phyloP scores from a whole-genome alignment of 345 rosid genomes.

The Mallotus nudiflorus region DNA sequence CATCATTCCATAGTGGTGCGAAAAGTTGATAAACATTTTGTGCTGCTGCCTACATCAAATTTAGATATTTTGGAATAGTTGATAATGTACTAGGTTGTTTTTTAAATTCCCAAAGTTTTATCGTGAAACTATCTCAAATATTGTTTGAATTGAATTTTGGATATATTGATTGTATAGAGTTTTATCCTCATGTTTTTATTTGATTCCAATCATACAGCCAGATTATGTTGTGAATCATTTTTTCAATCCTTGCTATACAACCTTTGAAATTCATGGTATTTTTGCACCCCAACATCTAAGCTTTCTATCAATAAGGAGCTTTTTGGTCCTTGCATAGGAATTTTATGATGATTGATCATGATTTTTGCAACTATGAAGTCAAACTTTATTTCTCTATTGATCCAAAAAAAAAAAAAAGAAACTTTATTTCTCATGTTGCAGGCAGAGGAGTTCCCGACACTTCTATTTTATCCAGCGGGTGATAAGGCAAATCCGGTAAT shows the following conservation, averaged over 20 bases:
- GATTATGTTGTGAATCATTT: neutral
- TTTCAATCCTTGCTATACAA: neutral
- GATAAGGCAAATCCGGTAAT: constrained; percentile 55
- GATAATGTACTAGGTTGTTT: too few species aligned
- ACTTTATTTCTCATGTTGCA: constrained; percentile 26
- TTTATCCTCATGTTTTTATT: neutral
- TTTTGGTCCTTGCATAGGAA: neutral
- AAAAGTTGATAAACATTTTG: too few species aligned
- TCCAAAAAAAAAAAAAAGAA: too few species aligned
- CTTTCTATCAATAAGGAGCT: neutral
- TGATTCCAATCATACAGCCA: neutral
- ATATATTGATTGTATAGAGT: neutral
- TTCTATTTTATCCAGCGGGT: constrained; percentile 57
- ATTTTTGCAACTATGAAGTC: too few species aligned
- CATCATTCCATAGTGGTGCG: too few species aligned
- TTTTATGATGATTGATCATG: too few species aligned
- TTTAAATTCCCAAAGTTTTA: too few species aligned
- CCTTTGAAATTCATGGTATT: neutral
- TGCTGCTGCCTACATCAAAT: too few species aligned
- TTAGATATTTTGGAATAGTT: too few species aligned
- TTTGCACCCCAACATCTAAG: neutral
- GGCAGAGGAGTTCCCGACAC: constrained; percentile 68
- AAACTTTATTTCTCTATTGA: too few species aligned
- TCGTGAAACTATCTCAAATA: too few species aligned
- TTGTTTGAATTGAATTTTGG: neutral